Evolutionary conservation across 106 monocot species (phyloP).

Genomic region (Dioscorea zingiberensis): DNA sequence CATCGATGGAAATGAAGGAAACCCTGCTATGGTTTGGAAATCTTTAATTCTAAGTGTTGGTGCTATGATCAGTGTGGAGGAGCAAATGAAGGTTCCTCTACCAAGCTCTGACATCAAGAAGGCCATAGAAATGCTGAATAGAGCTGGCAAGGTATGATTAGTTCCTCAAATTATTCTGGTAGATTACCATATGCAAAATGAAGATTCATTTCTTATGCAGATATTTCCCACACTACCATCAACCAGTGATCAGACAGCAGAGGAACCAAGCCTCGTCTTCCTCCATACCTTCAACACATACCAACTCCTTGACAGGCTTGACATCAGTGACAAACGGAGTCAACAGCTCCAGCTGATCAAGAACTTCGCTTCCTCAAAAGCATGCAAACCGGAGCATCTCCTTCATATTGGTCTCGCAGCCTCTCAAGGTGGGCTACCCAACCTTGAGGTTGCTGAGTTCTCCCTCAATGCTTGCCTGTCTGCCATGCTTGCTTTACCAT

Average conservation of each 20-base stretch:
- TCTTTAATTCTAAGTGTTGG: constrained; percentile 52
- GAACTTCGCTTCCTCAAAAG: constrained; percentile 55
- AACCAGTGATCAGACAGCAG: constrained; percentile 15
- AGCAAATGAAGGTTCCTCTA: constrained; percentile 34
- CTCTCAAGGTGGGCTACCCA: constrained; percentile 34
- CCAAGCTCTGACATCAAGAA: constrained; percentile 52
- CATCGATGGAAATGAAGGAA: constrained; percentile 25
- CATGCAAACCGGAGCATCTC: constrained; percentile 48
- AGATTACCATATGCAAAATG: too few species aligned
- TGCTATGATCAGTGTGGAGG: constrained; percentile 63
- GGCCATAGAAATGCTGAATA: constrained; percentile 65
- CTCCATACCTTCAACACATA: constrained; percentile 74
- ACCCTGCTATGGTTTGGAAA: constrained; percentile 50
- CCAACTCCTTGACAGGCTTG: constrained; percentile 52
- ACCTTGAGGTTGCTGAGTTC: constrained; percentile 51
- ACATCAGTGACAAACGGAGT: constrained; percentile 12
- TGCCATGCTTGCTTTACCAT: constrained; percentile 44
- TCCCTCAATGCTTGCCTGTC: constrained; percentile 56
- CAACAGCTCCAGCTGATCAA: constrained; percentile 79
- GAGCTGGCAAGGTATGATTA: constrained; percentile 65
- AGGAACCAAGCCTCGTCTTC: constrained; percentile 35
- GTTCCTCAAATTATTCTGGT: too few species aligned
- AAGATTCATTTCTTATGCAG: constrained; percentile 27
- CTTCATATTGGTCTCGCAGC: constrained; percentile 67
- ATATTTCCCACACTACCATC: constrained; percentile 40